Conservation (phyloP, 1,139 yeast genomes). For the Groenewaldozyma auringiensis region DNA sequence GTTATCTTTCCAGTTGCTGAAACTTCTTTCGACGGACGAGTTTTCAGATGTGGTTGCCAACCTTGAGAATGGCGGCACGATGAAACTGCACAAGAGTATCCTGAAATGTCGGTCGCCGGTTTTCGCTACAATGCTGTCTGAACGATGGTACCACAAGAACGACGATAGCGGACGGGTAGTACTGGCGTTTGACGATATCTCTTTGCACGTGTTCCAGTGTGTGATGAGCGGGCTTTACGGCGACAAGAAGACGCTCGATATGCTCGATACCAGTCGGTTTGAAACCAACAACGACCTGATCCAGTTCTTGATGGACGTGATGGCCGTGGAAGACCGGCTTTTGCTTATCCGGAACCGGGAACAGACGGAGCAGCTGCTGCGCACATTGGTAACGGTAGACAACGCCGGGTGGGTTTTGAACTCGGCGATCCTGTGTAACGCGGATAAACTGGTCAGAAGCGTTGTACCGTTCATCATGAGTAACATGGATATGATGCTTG, state of each 20-base stretch:
- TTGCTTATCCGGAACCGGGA: conserved; percentile 53
- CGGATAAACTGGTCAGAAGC: conserved; percentile 48
- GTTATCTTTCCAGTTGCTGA: too few species aligned
- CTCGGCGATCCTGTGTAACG: conserved; percentile 47
- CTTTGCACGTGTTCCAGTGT: conserved; percentile 40
- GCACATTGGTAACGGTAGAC: conserved; percentile 48
- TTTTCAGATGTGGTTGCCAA: conserved; percentile 21
- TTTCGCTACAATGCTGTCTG: conserved; percentile 53
- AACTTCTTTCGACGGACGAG: conserved; percentile 13
- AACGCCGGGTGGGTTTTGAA: conserved; percentile 52
- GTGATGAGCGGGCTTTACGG: conserved; percentile 58
- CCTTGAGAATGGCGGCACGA: conserved; percentile 37
- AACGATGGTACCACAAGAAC: conserved; percentile 42
- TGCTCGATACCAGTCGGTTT: conserved; percentile 25
- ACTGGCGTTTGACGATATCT: conserved; percentile 42
- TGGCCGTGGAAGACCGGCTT: conserved; percentile 59
- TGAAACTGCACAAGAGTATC: conserved; percentile 44
- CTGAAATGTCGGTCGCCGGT: conserved; percentile 52
- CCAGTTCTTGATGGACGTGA: conserved; percentile 48
- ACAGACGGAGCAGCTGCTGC: conserved; percentile 53
- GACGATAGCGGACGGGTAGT: conserved; percentile 9
- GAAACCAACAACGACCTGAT: conserved; percentile 42
- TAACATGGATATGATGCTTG: conserved; percentile 56
- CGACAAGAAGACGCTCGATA: conserved; percentile 39
- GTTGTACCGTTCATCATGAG: conserved; percentile 64